These are phyloP conservation scores for Dissoconium aciculare DNA, from an alignment of 2,329 filamentous ascomycete genomes.

Conservation along the genomic window DNA sequence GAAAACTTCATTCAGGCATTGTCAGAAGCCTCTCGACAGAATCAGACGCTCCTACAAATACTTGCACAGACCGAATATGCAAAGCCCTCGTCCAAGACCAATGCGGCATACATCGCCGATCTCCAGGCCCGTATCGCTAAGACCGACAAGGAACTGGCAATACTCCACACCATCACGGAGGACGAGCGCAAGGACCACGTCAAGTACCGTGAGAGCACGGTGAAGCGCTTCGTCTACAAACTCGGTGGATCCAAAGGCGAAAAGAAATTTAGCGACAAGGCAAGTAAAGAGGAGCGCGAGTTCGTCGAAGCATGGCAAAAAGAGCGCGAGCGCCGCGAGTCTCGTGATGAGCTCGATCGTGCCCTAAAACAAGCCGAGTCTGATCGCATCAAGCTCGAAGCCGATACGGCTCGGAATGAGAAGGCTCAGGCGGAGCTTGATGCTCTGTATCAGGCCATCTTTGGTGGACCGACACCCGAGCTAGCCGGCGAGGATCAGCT, in stretches of 20 bases:
- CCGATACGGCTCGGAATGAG: slow-evolving; percentile 24
- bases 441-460: slow-evolving; percentile 39
- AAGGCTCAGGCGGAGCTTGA: slow-evolving; percentile 36
- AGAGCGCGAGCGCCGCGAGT: slow-evolving; percentile 32
- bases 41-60: slow-evolving; percentile 29
- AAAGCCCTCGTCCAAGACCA: slow-evolving; percentile 31
- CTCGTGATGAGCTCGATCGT: slow-evolving; percentile 27
- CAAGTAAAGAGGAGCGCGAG: slow-evolving; percentile 40
- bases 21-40: slow-evolving; percentile 13
- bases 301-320: slow-evolving; percentile 40
- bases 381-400: slow-evolving; percentile 26
- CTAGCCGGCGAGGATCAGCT: slow-evolving; percentile 40
- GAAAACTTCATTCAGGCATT: too few relatives aligned
- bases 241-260: slow-evolving; percentile 32
- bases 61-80: slow-evolving; percentile 39
- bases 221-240: slow-evolving; percentile 39
- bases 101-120: slow-evolving; percentile 32
- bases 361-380: slow-evolving; percentile 30
- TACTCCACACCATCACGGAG: slow-evolving; percentile 29
- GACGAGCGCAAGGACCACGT: slow-evolving; percentile 39
- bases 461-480: slow-evolving; percentile 37
- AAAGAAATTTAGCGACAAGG: slow-evolving; percentile 35
- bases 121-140: slow-evolving; percentile 29
- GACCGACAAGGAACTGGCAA: slow-evolving; percentile 26
- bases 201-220: slow-evolving; percentile 38